These are phyloP conservation scores for Boletellus emodensis DNA, from an alignment of 768 basidiomycete species.

Conservation along the genomic window DNA sequence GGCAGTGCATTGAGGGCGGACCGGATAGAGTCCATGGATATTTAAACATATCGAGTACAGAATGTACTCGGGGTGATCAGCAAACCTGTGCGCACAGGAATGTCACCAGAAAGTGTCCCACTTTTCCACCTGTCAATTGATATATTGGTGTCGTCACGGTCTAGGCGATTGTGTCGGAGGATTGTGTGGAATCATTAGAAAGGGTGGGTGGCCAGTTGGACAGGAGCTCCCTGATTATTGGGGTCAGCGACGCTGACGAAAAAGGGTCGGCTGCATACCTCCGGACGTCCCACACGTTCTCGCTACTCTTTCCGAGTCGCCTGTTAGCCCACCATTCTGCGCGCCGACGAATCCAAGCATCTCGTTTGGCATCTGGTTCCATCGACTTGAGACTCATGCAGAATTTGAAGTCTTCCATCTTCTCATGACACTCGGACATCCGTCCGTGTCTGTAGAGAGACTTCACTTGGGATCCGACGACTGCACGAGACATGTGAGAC, in stretches of 20 bases:
- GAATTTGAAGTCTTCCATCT: constrained; percentile 92
- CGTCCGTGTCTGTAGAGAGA: constrained; percentile 86
- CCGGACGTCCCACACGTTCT: constrained; percentile 91
- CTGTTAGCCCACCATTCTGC: constrained; percentile 95
- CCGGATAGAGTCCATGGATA: not conserved
- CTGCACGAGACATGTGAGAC: constrained; percentile 37
- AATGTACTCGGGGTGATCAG: not conserved
- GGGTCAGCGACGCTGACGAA: constrained; percentile 1
- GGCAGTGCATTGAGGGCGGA: not conserved
- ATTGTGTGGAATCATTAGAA: constrained; percentile 16
- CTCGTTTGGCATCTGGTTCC: constrained; percentile 70
- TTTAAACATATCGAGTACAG: not conserved
- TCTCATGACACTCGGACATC: constrained; percentile 63
- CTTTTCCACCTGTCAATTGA: not conserved
- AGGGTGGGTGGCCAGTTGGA: constrained; percentile 29
- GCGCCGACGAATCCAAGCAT: constrained; percentile 79
- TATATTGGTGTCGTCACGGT: not conserved
- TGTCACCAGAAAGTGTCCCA: not conserved
- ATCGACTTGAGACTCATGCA: constrained; percentile 82
- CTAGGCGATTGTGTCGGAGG: constrained; percentile 24
- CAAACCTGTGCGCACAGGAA: not conserved
- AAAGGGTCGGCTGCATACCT: constrained; percentile 49
- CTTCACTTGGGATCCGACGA: constrained; percentile 73
- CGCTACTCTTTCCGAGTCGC: constrained; percentile 75
- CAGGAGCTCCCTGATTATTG: constrained; percentile 17